These are phyloP conservation scores for Fusarium equiseti DNA, from an alignment of 2,329 filamentous ascomycete species.

Conservation along the genomic window DNA sequence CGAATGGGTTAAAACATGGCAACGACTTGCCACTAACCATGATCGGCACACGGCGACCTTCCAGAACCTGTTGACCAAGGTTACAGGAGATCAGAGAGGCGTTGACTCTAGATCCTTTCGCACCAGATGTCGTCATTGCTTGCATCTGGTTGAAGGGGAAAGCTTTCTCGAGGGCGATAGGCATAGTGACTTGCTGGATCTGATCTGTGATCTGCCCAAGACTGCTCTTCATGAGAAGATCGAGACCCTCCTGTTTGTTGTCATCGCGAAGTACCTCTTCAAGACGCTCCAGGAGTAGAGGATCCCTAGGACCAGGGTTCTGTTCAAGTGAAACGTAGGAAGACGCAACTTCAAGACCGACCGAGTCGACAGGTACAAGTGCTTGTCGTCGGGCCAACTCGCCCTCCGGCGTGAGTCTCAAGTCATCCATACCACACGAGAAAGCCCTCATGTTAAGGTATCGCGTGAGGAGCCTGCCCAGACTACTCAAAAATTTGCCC, in stretches of 20 bases:
- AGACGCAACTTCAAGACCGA: conserved; percentile 84
- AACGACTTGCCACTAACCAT: conserved; percentile 99
- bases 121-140: conserved; percentile 96
- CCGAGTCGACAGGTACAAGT: conserved; percentile 72
- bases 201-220: conserved; percentile 78
- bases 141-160: conserved; percentile 99
- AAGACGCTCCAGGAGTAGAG: conserved; percentile 79
- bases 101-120: conserved; percentile 93
- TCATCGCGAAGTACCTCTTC: conserved; percentile 94
- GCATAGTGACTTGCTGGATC: conserved; percentile 84
- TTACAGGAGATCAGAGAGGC: conserved; percentile 98
- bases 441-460: conserved; percentile 94
- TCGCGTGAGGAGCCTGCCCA: conserved; percentile 89
- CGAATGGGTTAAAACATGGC: conserved; percentile 92
- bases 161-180: conserved; percentile 84
- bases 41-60: conserved; percentile 91
- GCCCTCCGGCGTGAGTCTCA: conserved; percentile 84
- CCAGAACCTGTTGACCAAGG: conserved; percentile 93
- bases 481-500: conserved; percentile 87
- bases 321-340: conserved; percentile 88
- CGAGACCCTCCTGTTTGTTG: conserved; percentile 89
- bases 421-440: conserved; percentile 96
- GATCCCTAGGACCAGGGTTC: conserved; percentile 71
- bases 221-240: conserved; percentile 83
- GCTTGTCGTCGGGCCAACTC: conserved; percentile 77